Conservation (phyloP, 2,329 filamentous ascomycete genomes). For the Epichloe elymi region DNA sequence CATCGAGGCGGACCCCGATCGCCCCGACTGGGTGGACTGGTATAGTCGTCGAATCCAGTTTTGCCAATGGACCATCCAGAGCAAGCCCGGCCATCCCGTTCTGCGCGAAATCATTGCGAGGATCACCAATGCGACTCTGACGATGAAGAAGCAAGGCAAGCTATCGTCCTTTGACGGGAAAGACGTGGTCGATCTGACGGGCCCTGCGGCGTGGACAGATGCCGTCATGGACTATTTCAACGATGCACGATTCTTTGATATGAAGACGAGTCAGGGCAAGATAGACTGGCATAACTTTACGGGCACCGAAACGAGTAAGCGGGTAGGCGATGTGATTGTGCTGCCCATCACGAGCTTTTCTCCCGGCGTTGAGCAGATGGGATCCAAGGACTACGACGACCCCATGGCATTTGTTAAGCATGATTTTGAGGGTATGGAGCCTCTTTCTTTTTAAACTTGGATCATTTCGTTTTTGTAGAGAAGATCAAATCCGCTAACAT, state of each 20-base stretch:
- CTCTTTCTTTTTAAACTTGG: background rate
- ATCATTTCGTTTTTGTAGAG: constrained; percentile 3
- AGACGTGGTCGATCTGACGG: constrained; percentile 84
- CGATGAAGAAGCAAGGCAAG: constrained; percentile 53
- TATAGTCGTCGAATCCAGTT: constrained; percentile 95
- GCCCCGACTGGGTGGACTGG: constrained; percentile 87
- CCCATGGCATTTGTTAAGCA: constrained; percentile 97
- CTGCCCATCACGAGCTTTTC: constrained; percentile 96
- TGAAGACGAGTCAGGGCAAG: constrained; percentile 53
- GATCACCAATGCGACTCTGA: constrained; percentile 72
- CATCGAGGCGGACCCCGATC: constrained; percentile 91
- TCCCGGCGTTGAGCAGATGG: constrained; percentile 88
- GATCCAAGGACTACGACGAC: constrained; percentile 73
- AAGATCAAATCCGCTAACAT: constrained; percentile 5
- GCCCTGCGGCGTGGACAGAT: constrained; percentile 91
- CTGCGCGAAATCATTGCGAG: constrained; percentile 75
- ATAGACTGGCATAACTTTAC: constrained; percentile 86
- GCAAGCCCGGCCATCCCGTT: constrained; percentile 87
- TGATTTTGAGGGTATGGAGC: constrained; percentile 70
- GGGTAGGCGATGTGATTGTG: constrained; percentile 85
- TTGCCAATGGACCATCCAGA: constrained; percentile 97
- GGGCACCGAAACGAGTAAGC: constrained; percentile 68
- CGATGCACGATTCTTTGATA: constrained; percentile 76
- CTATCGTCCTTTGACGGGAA: constrained; percentile 49
- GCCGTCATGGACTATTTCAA: constrained; percentile 88